These are phyloP conservation scores for Yamadazyma blattariae DNA, from an alignment of 1,139 yeast genomes.

Conservation along the genomic window DNA sequence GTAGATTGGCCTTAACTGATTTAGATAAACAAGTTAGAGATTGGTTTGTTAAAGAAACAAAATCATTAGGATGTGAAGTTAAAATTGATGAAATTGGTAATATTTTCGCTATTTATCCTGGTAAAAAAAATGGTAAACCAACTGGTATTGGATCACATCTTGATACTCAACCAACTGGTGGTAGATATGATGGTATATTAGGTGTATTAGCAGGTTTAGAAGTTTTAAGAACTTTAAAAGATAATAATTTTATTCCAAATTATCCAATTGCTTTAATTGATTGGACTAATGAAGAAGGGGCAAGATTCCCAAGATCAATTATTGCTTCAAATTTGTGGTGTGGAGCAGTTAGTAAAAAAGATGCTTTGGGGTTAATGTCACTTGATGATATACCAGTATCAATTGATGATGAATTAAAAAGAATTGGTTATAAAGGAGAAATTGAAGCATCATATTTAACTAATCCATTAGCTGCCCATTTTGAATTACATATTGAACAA, in stretches of 20 bases:
- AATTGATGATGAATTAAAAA: conserved; percentile 51
- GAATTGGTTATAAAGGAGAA: conserved; percentile 63
- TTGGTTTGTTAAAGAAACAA: conserved; percentile 59
- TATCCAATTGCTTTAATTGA: conserved; percentile 63
- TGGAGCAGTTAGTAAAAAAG: conserved; percentile 43
- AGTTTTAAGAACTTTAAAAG: conserved; percentile 61
- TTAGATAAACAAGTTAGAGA: conserved; percentile 64
- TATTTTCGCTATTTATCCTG: conserved; percentile 64
- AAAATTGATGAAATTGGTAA: conserved; percentile 64
- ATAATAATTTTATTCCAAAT: conserved; percentile 53
- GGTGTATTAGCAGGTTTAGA: conserved; percentile 71
- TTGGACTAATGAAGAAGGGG: conserved; percentile 83
- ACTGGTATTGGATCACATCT: conserved; percentile 73
- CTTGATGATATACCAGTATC: conserved; percentile 52
- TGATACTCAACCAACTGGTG: conserved; percentile 81
- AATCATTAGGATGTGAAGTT: conserved; percentile 53
- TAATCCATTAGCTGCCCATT: conserved; percentile 65
- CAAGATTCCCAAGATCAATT: conserved; percentile 65
- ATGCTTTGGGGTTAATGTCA: conserved; percentile 49
- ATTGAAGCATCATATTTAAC: conserved; percentile 43
- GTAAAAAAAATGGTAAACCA: conserved; percentile 48
- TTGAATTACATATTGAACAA: conserved; percentile 75
- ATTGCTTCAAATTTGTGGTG: conserved; percentile 72
- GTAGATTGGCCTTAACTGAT: conserved; percentile 60
- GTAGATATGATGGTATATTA: conserved; percentile 68